Evolutionary conservation across 2,329 filamentous ascomycete species (phyloP).

Genomic region (Fusarium sp.): DNA sequence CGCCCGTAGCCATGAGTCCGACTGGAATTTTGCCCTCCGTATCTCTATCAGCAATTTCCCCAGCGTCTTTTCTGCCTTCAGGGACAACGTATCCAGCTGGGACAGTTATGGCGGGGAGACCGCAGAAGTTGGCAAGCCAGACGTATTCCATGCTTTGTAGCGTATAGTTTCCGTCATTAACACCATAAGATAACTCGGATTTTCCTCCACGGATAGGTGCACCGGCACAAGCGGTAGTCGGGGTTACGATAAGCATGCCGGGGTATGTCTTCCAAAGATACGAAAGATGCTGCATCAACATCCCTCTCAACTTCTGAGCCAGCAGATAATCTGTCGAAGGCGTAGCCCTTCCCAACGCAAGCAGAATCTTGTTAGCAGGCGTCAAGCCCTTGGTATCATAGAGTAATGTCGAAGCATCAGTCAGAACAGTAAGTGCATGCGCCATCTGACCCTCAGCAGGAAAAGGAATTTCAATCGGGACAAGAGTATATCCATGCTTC

Average conservation of each 20-base stretch:
- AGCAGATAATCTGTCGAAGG: constrained; percentile 72
- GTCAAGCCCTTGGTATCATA: constrained; percentile 60
- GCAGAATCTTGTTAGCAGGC: constrained; percentile 69
- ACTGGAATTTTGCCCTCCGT: constrained; percentile 56
- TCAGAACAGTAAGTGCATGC: constrained; percentile 77
- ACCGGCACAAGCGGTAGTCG: constrained; percentile 65
- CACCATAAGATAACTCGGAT: constrained; percentile 50
- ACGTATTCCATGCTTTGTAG: constrained; percentile 58
- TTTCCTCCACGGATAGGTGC: constrained; percentile 50
- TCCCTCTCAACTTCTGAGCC: constrained; percentile 72
- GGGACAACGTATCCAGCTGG: constrained; percentile 56
- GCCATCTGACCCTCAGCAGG: constrained; percentile 72
- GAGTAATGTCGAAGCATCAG: constrained; percentile 62
- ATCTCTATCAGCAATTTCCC: constrained; percentile 44
- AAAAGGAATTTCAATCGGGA: constrained; percentile 67
- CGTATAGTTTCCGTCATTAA: constrained; percentile 57
- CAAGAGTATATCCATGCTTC: constrained; percentile 59
- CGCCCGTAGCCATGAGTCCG: constrained; percentile 63
- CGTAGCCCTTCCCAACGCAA: constrained; percentile 69
- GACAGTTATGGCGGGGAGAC: constrained; percentile 54
- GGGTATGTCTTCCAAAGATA: constrained; percentile 71
- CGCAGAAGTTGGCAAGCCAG: constrained; percentile 61
- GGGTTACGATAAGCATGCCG: constrained; percentile 75
- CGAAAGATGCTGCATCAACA: constrained; percentile 76
- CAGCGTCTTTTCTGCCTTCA: constrained; percentile 42